Conservation (phyloP, 148 eudicot species). For the Rhododendron ferrugineum region DNA sequence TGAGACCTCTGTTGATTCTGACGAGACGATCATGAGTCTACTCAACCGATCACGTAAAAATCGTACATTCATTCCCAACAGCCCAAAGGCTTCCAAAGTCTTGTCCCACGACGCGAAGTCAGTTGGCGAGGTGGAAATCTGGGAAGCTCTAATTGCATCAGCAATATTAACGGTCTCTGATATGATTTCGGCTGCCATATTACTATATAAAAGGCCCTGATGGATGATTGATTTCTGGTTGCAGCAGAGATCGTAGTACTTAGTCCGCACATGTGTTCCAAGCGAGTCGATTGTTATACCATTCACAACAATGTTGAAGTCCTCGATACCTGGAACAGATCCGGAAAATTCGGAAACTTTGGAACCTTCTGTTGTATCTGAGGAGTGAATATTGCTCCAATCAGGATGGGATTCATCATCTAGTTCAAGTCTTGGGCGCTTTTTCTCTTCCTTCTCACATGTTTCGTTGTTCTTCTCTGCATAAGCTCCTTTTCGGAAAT, state of each 20-base stretch:
- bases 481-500: neutral
- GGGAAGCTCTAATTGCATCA: slow-evolving; percentile 43
- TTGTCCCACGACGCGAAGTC: slow-evolving; percentile 38
- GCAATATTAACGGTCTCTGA: slow-evolving; percentile 43
- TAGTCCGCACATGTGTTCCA: slow-evolving; percentile 19
- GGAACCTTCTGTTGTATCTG: neutral
- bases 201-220: slow-evolving; percentile 29
- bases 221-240: slow-evolving; percentile 38
- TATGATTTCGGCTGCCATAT: slow-evolving; percentile 39
- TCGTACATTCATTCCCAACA: slow-evolving; percentile 45
- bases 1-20: slow-evolving; percentile 1
- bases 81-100: slow-evolving; percentile 41
- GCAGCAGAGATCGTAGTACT: slow-evolving; percentile 51
- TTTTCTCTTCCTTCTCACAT: neutral
- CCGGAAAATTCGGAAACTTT: no score
- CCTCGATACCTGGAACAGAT: slow-evolving; percentile 3
- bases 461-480: neutral
- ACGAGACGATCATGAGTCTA: slow-evolving; percentile 16
- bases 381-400: neutral
- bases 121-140: slow-evolving; percentile 6
- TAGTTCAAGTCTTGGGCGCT: neutral
- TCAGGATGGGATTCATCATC: neutral
- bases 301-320: slow-evolving; percentile 31
- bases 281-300: slow-evolving; percentile 35
- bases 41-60: slow-evolving; percentile 29